Conservation (phyloP, 129 eudicot genomes). For the carrot (Daucus carota) region DNA sequence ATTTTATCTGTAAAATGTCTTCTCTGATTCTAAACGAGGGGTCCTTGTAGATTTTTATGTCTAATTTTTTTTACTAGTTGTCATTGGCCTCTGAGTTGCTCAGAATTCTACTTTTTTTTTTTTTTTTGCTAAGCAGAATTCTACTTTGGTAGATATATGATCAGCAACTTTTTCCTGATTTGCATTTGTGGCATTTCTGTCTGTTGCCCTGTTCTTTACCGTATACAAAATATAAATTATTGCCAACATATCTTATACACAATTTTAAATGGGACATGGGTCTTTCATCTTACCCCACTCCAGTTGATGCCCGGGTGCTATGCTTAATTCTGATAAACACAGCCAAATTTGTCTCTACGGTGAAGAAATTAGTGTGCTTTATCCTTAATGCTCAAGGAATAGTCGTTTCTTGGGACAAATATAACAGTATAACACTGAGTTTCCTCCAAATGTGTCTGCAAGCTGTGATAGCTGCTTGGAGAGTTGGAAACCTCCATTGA, state of each 20-base stretch:
- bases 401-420: slow-evolving; percentile 52
- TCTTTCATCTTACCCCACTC: slow-evolving; percentile 57
- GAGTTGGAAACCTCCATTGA: slow-evolving; percentile 59
- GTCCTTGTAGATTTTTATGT: no score
- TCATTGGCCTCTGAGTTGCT: no score
- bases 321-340: slow-evolving; percentile 72
- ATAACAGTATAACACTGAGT: slow-evolving; percentile 30
- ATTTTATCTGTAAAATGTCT: no score
- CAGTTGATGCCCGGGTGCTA: slow-evolving; percentile 69
- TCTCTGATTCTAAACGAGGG: no score
- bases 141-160: no score
- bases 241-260: background rate
- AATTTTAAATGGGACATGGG: slow-evolving; percentile 55
- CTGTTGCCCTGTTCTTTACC: no score
- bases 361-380: slow-evolving; percentile 52
- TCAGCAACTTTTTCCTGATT: no score
- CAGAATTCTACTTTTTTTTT: no score
- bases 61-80: no score
- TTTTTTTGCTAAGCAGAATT: no score
- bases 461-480: slow-evolving; percentile 43
- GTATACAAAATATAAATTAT: no score
- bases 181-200: no score
- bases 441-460: slow-evolving; percentile 26
- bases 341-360: slow-evolving; percentile 55
- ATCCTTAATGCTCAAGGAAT: slow-evolving; percentile 66